Percentiles rank a stretch among this genome's conserved stretches.
phyloP scores from a whole-genome alignment of 352 stramenopile genomes.

The Blastocystis sp. region DNA sequence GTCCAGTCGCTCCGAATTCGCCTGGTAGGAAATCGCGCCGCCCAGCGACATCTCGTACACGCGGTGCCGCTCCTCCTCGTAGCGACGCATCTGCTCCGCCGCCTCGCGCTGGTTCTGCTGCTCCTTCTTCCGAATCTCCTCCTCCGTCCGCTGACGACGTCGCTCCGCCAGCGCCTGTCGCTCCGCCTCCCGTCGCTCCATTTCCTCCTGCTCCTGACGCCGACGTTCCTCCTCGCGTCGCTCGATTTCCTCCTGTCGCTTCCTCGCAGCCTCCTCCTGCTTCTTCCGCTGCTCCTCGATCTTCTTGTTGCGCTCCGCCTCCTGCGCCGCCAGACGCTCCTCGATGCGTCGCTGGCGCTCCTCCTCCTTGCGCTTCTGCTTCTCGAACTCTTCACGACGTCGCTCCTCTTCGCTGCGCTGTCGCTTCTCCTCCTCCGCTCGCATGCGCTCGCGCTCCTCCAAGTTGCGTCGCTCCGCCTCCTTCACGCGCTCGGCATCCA shows the following conservation, averaged over 20 bases:
- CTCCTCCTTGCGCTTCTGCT: conserved; percentile 15
- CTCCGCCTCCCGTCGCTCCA: background rate
- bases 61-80: background rate
- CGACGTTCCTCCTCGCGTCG: conserved; percentile 6
- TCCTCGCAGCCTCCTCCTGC: background rate
- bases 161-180: background rate
- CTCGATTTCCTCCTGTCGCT: background rate
- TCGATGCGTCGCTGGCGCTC: conserved; percentile 1
- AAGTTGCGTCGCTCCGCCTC: background rate
- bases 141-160: background rate
- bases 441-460: conserved; percentile 7
- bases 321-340: background rate
- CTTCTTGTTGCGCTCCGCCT: background rate
- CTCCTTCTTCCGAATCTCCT: background rate
- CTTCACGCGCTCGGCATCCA: background rate
- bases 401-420: background rate
- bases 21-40: background rate
- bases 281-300: background rate
- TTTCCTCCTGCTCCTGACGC: background rate
- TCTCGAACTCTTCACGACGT: background rate
- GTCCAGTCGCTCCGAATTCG: background rate
- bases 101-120: background rate
- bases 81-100: conserved; percentile 3
- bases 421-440: background rate
- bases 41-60: conserved; percentile 17